phyloP scores from a whole-genome alignment of 1,139 yeast species.

The Nakaseomyces sp. region DNA sequence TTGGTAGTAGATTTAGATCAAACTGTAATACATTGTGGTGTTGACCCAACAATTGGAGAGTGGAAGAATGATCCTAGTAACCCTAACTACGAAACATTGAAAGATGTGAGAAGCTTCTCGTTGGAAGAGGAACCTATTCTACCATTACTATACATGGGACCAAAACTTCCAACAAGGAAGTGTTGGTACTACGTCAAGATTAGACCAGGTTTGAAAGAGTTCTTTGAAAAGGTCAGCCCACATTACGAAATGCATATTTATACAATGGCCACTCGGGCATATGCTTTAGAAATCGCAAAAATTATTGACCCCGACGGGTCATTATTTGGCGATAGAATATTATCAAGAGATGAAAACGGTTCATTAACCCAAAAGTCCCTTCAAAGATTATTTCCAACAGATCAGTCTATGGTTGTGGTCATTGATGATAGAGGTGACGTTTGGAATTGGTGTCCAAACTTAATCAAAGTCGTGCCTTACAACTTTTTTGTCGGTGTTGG shows the following conservation, averaged over 20 bases:
- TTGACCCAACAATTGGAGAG: constrained; percentile 93
- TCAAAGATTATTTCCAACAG: constrained; percentile 85
- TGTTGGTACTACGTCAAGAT: constrained; percentile 91
- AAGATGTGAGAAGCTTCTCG: constrained; percentile 69
- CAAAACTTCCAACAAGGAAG: constrained; percentile 42
- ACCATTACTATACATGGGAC: constrained; percentile 51
- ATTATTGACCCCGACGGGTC: constrained; percentile 85
- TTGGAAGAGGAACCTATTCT: constrained; percentile 65
- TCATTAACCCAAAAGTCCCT: constrained; percentile 82
- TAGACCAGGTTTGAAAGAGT: constrained; percentile 76
- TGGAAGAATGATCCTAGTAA: constrained; percentile 85
- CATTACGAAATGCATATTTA: constrained; percentile 87
- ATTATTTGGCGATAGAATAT: constrained; percentile 82
- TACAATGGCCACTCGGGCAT: constrained; percentile 97
- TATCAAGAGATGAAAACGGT: constrained; percentile 93
- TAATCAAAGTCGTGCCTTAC: constrained; percentile 88
- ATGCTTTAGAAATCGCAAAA: constrained; percentile 82
- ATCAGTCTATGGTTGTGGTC: constrained; percentile 91
- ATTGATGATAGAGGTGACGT: constrained; percentile 98
- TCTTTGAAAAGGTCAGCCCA: constrained; percentile 53
- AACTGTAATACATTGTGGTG: constrained; percentile 95
- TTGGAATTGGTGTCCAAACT: constrained; percentile 94
- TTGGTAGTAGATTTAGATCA: constrained; percentile 95
- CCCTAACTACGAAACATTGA: constrained; percentile 77
- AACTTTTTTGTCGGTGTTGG: constrained; percentile 97